Percentiles rank a stretch among this genome's conserved stretches.
Evolutionary conservation across 257 asterid genomes (phyloP).

Genomic region (Cruciata laevipes): DNA sequence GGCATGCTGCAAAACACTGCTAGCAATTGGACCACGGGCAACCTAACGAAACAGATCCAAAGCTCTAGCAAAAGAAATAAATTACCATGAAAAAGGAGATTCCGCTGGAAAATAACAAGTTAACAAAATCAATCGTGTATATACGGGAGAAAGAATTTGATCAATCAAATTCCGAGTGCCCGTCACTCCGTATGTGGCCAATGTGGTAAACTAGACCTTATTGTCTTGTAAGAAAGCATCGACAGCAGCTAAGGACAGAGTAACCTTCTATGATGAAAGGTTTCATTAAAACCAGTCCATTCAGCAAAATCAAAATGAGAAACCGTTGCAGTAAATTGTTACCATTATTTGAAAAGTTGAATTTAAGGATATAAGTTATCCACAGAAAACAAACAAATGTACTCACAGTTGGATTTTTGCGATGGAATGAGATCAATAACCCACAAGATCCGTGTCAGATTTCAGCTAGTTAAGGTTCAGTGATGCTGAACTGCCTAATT

Average conservation of each 20-base stretch:
- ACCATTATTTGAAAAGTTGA: background rate
- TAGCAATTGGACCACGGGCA: conserved; percentile 5
- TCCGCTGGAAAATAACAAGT: background rate
- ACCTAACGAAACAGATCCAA: background rate
- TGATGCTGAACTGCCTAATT: background rate
- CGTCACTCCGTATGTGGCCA: background rate
- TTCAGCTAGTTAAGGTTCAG: background rate
- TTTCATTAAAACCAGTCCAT: background rate
- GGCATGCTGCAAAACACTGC: background rate
- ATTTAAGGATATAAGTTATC: background rate
- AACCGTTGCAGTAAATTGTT: background rate
- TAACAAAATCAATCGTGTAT: background rate
- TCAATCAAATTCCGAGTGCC: background rate
- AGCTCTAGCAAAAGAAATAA: background rate
- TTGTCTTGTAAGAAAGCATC: background rate
- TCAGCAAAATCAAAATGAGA: background rate
- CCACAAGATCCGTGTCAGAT: background rate
- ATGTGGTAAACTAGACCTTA: background rate
- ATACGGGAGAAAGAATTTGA: background rate
- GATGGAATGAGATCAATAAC: background rate
- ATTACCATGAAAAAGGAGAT: background rate
- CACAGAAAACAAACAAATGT: background rate
- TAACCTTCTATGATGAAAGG: background rate
- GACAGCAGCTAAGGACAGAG: background rate
- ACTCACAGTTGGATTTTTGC: background rate